These are phyloP conservation scores for Candida michaelii DNA, from an alignment of 805 yeast genomes.

Conservation along the genomic window DNA sequence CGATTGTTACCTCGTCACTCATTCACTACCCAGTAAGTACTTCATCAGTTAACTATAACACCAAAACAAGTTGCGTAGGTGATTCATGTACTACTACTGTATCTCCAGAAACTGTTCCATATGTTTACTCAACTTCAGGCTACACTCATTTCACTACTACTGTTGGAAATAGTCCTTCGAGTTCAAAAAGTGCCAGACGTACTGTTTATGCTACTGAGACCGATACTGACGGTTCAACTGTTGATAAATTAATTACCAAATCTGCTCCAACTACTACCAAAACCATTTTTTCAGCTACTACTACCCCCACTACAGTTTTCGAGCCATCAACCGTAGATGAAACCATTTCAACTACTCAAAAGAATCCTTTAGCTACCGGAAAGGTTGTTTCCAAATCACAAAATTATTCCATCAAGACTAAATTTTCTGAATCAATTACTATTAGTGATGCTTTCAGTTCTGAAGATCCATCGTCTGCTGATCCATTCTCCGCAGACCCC, in stretches of 20 bases:
- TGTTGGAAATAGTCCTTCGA: neutral
- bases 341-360: constrained; percentile 21
- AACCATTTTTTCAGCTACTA: constrained; percentile 27
- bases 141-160: constrained; percentile 11
- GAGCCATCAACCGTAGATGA: constrained; percentile 19
- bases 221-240: constrained; percentile 18
- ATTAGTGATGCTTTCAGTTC: constrained; percentile 4
- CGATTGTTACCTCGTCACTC: constrained; percentile 7
- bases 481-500: no score
- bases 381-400: constrained; percentile 22
- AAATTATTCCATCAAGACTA: constrained; percentile 18
- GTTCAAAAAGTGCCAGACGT: neutral
- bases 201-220: constrained; percentile 19
- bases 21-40: constrained; percentile 16
- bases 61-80: constrained; percentile 18
- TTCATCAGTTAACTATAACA: constrained; percentile 14
- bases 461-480: neutral
- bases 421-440: constrained; percentile 7
- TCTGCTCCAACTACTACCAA: constrained; percentile 31
- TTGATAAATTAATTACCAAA: constrained; percentile 11
- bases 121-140: constrained; percentile 18
- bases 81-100: constrained; percentile 15
- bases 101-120: constrained; percentile 13
- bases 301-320: constrained; percentile 22
- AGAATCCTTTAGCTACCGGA: constrained; percentile 31